A percentile compares a stretch with the other conserved stretches of the same genome.
Conservation (phyloP, 305 asterid species). For the Nicotiana rustica region DNA sequence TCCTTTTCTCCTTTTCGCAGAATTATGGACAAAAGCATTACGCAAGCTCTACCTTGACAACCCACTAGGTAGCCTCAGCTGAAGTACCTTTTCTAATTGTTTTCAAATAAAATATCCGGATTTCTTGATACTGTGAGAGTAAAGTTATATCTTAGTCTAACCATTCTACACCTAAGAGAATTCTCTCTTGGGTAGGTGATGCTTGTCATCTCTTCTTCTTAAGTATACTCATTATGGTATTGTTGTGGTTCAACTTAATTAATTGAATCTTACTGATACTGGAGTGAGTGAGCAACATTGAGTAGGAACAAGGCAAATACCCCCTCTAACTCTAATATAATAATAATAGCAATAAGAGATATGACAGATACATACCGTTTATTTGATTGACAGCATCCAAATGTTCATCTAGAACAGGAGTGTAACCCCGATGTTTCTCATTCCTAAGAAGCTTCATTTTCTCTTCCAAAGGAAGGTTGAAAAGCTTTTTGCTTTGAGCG, state of each 20-base stretch:
- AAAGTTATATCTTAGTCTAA: neutral
- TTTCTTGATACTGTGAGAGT: neutral
- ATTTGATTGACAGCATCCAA: slow-evolving; percentile 78
- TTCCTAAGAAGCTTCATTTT: slow-evolving; percentile 86
- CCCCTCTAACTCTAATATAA: slow-evolving; percentile 5
- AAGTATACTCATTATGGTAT: neutral
- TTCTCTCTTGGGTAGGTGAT: slow-evolving; percentile 21
- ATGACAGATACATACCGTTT: slow-evolving; percentile 55
- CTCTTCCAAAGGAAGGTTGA: slow-evolving; percentile 66
- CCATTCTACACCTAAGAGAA: slow-evolving; percentile 5
- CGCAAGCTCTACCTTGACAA: slow-evolving; percentile 9
- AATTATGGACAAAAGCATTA: neutral
- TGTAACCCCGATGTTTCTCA: slow-evolving; percentile 83
- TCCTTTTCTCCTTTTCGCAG: neutral
- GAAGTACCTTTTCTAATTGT: neutral
- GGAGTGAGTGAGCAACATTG: neutral
- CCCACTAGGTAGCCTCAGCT: slow-evolving; percentile 6
- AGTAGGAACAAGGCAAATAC: slow-evolving; percentile 16
- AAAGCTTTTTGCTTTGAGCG: slow-evolving; percentile 75
- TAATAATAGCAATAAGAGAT: slow-evolving; percentile 19
- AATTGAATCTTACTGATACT: slow-evolving; percentile 25
- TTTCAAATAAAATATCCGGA: neutral
- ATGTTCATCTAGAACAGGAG: slow-evolving; percentile 77
- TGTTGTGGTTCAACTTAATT: neutral
- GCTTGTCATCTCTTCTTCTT: neutral